phyloP scores from a whole-genome alignment of 768 basidiomycete species.

The Glaciozyma antarctica region DNA sequence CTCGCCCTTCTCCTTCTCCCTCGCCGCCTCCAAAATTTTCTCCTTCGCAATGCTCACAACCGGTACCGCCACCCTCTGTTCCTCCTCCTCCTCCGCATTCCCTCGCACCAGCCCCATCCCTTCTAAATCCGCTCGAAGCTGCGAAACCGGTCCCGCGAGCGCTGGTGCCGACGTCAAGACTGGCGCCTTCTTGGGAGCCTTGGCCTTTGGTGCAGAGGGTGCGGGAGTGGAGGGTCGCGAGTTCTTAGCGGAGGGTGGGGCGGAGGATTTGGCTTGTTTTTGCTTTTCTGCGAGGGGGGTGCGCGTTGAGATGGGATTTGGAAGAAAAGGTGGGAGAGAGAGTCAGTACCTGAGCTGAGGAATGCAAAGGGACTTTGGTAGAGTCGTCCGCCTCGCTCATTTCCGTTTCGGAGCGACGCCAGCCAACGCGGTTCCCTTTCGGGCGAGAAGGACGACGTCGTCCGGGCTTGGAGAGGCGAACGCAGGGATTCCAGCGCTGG shows the following conservation, averaged over 20 bases:
- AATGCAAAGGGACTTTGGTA: too few relatives aligned
- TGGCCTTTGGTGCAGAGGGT: neutral
- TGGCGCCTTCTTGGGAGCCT: slow-evolving; percentile 4
- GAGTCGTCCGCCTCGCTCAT: neutral
- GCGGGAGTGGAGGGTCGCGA: neutral
- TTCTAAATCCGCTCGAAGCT: slow-evolving; percentile 18
- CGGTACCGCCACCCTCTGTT: slow-evolving; percentile 48
- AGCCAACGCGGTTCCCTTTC: slow-evolving; percentile 52
- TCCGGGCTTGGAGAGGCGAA: slow-evolving; percentile 87
- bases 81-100: slow-evolving; percentile 8
- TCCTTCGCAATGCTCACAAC: slow-evolving; percentile 62
- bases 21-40: slow-evolving; percentile 73
- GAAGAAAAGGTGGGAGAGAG: neutral
- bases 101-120: slow-evolving; percentile 4
- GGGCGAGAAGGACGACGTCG: slow-evolving; percentile 70
- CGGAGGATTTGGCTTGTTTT: neutral
- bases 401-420: slow-evolving; percentile 19
- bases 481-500: slow-evolving; percentile 26
- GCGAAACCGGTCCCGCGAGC: slow-evolving; percentile 2
- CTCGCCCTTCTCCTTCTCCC: slow-evolving; percentile 44
- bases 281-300: slow-evolving; percentile 8
- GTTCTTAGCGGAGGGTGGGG: neutral
- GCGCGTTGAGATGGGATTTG: neutral
- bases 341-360: slow-evolving; percentile 6
- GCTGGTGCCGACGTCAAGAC: neutral